Evolutionary conservation across 2,329 filamentous ascomycete species (phyloP).

Genomic region (Colletotrichum incanum): DNA sequence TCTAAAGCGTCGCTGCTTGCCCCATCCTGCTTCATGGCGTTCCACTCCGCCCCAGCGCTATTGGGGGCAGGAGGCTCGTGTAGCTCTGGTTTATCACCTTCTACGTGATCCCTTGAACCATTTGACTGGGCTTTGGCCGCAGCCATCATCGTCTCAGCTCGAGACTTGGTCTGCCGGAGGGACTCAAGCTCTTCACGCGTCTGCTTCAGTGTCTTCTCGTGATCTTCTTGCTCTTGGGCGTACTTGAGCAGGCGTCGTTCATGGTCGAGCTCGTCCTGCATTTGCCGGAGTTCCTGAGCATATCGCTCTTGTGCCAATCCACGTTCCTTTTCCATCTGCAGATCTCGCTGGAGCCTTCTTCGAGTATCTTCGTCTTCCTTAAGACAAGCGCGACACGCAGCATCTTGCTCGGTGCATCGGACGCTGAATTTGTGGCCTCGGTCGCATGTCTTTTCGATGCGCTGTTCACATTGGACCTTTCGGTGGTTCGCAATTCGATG

Average conservation of each 20-base stretch:
- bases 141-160: constrained; percentile 40
- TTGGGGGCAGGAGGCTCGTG: constrained; percentile 8
- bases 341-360: constrained; percentile 61
- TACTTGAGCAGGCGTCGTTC: constrained; percentile 61
- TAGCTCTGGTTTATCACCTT: no score
- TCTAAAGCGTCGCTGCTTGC: constrained; percentile 71
- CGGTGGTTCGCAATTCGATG: constrained; percentile 75
- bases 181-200: constrained; percentile 62
- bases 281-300: constrained; percentile 58
- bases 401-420: constrained; percentile 60
- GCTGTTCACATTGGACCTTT: constrained; percentile 54
- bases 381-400: constrained; percentile 67
- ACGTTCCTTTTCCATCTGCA: constrained; percentile 66
- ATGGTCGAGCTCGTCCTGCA: constrained; percentile 70
- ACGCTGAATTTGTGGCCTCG: constrained; percentile 65
- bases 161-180: constrained; percentile 53
- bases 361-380: constrained; percentile 63
- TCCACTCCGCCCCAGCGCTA: constrained; percentile 70
- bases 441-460: constrained; percentile 63
- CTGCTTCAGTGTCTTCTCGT: constrained; percentile 61
- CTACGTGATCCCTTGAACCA: neutral
- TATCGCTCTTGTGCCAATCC: constrained; percentile 62
- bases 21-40: constrained; percentile 68
- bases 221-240: constrained; percentile 60
- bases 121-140: constrained; percentile 10